These are phyloP conservation scores for Pythium diclinum DNA, from an alignment of 352 stramenopile species.

Conservation along the genomic window DNA sequence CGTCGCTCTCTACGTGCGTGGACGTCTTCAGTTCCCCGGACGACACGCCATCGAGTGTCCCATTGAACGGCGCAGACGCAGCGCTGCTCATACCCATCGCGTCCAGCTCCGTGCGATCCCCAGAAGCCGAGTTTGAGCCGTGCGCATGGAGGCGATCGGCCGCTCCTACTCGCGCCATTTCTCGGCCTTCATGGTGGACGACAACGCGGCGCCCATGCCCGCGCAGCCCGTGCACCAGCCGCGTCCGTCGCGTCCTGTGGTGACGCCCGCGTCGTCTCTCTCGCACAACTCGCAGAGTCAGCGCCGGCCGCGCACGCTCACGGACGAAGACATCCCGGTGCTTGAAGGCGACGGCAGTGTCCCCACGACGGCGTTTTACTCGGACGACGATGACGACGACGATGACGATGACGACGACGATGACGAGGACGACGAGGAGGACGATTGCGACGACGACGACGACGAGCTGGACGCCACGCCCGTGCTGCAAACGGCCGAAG, in stretches of 20 bases:
- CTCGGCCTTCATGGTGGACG: slow-evolving; percentile 31
- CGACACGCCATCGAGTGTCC: background rate
- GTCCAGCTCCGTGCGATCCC: background rate
- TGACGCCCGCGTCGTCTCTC: background rate
- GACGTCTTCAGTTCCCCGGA: background rate
- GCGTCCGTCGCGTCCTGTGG: slow-evolving; percentile 11
- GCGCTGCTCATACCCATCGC: background rate
- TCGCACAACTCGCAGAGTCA: background rate
- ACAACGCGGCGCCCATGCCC: slow-evolving; percentile 24
- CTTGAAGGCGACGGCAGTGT: slow-evolving; percentile 34
- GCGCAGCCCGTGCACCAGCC: slow-evolving; percentile 27
- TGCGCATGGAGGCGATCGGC: slow-evolving; percentile 27
- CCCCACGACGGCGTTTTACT: slow-evolving; percentile 36
- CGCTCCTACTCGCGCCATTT: slow-evolving; percentile 28
- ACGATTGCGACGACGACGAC: slow-evolving; percentile 29
- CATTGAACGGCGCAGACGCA: background rate
- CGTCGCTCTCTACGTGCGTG: background rate
- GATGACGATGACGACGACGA: slow-evolving; percentile 25
- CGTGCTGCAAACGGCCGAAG: slow-evolving; percentile 65
- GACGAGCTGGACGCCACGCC: slow-evolving; percentile 41
- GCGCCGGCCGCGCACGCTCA: slow-evolving; percentile 3
- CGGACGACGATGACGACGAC: slow-evolving; percentile 29
- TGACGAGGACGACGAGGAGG: slow-evolving; percentile 28
- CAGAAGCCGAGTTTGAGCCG: slow-evolving; percentile 1
- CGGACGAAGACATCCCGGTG: slow-evolving; percentile 67